Evolutionary conservation across 2,329 filamentous ascomycete genomes (phyloP), one percentile per base, ranked within the genome.

Genomic region (Zalaria obscura): DNA sequence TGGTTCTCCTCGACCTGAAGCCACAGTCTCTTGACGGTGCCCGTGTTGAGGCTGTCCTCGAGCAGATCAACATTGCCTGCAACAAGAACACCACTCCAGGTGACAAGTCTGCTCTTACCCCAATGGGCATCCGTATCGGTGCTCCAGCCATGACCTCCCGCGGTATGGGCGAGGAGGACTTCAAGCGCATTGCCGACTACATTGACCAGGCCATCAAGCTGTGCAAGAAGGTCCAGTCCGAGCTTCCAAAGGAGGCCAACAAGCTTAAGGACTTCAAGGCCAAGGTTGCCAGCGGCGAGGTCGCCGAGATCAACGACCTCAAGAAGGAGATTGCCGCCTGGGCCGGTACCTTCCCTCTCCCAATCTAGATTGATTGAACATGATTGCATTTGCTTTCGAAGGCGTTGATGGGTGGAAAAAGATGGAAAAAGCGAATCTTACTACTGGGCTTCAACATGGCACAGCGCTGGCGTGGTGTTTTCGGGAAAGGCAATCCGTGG

Each of bases 201-300:
- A 94, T 96, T 54, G 85, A 93, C 63, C 73, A 80, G 58, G 75
- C 78, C 63, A 83, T 96, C 73, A 84, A 84, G 70, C 75, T 96
- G 59, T 84, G 81, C 75, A 86, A 87, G 75, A 79, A 88, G 59
- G 73, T 93, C 55, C 91, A 96, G 72, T 72, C 61, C 45, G 69
- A 73, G 49, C 76, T 96, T 25, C 89, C 91, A 63, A 95, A 95
- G 78, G 83, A 91, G 66, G 86, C 85, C 58, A 98, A 96, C 79
- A 95, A 93, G 79, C 84, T 93, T 65, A 96, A 96, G 80, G 91
- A 98, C 73, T 96, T 98, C 82, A 93, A 89, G 75, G 79, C 78
- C 61, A 89, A 86, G 76, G 85, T 94, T 47, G 76, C 83, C 44
- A 69, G 73, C 52, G 88, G 86, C 49, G 75, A 81, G 58, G 73